Base-by-base conservation (phyloP, 1,284 basidiomycete species). In the Cystobasidiaceae sp. region DNA sequence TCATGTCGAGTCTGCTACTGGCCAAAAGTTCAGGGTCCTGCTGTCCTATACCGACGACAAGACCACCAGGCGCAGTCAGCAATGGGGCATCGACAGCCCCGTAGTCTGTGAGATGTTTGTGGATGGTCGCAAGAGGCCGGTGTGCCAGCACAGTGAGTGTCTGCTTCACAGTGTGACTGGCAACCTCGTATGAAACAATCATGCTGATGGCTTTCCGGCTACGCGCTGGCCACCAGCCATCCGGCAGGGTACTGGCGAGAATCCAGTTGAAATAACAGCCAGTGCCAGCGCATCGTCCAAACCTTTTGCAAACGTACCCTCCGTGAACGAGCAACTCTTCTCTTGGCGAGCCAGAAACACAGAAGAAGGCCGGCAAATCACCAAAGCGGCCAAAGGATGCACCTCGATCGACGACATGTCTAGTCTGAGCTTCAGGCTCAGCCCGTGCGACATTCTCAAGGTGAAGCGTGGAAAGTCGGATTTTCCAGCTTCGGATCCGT, bases 61-160 rank as follows among this genome's bases (percentile, higher is more conserved):
- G 21, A 9, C 46, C n/a, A 43, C 41, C 39, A 41, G 34, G 9
- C 54, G 50, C 4, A 37, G 37, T 8, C 28, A 37, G 17, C 49
- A 30, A 37, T 62, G 60, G 50, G 19, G 43, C 25, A 28, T 62
- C 8, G 41, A 62, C 15, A 25, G 54, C 32, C 9, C 28, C 19
- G n/a, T 62, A 3, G 27, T 62, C 30, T 62, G 60, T 27, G 15
- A 28, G 7, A 34, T 54, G 7, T 27, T 28, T 21, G 39, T 62
- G 17, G 50, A 54, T 39, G 60, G 60, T 39, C 48, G 60, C 34
- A 41, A 39, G 33, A 52, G 50, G 28, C 60, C 49, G 28, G 39
- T 62, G n/a, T 62, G 46, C 19, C 49, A 62, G 46, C 21, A 62
- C 25, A 41, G 49, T 54, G n/a, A 32, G 50, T 50, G 17, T n/a